Evolutionary conservation across 805 yeast species (phyloP).

Genomic region (Suhomyces sp.): DNA sequence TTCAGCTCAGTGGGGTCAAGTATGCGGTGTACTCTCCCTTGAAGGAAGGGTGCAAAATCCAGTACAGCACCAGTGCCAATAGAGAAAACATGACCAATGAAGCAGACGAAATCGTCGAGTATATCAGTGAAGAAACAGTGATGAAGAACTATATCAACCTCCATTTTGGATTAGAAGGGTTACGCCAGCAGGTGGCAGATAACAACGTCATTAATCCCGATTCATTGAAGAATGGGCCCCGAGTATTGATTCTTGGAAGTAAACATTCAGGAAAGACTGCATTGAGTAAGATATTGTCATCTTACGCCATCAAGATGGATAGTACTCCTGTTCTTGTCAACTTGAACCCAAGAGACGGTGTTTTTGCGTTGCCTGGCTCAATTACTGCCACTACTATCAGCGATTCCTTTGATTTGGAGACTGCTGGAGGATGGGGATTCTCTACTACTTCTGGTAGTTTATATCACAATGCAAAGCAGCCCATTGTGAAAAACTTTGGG

Average conservation of each 20-base stretch:
- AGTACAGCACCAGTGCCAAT: conserved; percentile 37
- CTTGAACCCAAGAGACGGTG: conserved; percentile 71
- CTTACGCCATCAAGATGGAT: conserved; percentile 77
- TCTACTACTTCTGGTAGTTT: conserved; percentile 72
- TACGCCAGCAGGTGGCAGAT: conserved; percentile 33
- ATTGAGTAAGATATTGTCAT: conserved; percentile 61
- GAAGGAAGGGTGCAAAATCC: conserved; percentile 64
- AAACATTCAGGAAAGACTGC: conserved; percentile 77
- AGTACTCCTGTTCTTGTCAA: conserved; percentile 71
- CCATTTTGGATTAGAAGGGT: conserved; percentile 72
- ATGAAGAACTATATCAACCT: conserved; percentile 64
- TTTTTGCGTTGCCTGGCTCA: conserved; percentile 78
- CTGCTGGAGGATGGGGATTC: conserved; percentile 71
- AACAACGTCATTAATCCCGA: conserved; percentile 16
- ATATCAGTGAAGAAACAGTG: conserved; percentile 69
- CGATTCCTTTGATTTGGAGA: conserved; percentile 75
- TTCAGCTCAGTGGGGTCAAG: conserved; percentile 38
- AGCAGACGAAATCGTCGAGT: conserved; percentile 49
- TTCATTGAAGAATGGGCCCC: conserved; percentile 46
- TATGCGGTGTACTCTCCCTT: conserved; percentile 40
- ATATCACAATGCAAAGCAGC: conserved; percentile 81
- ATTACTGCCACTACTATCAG: conserved; percentile 80
- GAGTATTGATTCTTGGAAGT: conserved; percentile 74
- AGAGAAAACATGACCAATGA: conserved; percentile 31
- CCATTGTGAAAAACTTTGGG: conserved; percentile 81